Base-by-base conservation (phyloP, 257 asterid genomes). In the Salvia hispanica region DNA sequence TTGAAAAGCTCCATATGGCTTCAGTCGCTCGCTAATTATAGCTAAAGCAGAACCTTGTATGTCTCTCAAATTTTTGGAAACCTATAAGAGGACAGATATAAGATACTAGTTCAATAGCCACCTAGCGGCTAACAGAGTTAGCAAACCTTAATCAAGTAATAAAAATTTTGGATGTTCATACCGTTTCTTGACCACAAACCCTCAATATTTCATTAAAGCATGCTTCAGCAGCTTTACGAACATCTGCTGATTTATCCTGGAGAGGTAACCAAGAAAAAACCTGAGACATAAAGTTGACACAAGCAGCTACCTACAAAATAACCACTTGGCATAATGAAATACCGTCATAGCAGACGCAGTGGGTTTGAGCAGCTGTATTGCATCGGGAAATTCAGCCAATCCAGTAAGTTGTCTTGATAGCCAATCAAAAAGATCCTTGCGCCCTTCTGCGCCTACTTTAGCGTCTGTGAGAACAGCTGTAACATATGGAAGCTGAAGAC, bases 241-340 rank as follows among this genome's bases (percentile, higher is more conserved):
- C 99, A 83, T 94, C 99, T 28, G 96, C 98, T 37, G 99, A 91
- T 81, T 94, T 94, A 76, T 94, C 99, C 99, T 94, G 83, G 46
- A 69, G 55, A 65, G 12, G 59, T 51, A 69, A 65, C 64, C 72
- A 64, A 42, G 69, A 48, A 57, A 69, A 25, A 60, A 57, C 53
- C 58, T 42, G 48, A 58, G 58, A 50, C 55, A 55, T 59, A 18
- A 48, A 39, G 69, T 11, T 16, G 9, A 52, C 36, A 71, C 55
- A 55, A 70, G 51, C 16, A 9, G 52, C 28, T 36, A 39, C 42
- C 14, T 12, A 10, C 9, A 15, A 43, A 53, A 46, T 34, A 37
- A 40, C 50, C 5, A 14, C 56, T 67, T 55, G 21, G 55, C 36
- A 53, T 64, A 61, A 16, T 74, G 50, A 75, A 46, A 70, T 84